Percentiles rank a stretch among this genome's conserved stretches.
Evolutionary conservation across 352 stramenopile species (phyloP).

Genomic region (Chrysophaeum taylorii): DNA sequence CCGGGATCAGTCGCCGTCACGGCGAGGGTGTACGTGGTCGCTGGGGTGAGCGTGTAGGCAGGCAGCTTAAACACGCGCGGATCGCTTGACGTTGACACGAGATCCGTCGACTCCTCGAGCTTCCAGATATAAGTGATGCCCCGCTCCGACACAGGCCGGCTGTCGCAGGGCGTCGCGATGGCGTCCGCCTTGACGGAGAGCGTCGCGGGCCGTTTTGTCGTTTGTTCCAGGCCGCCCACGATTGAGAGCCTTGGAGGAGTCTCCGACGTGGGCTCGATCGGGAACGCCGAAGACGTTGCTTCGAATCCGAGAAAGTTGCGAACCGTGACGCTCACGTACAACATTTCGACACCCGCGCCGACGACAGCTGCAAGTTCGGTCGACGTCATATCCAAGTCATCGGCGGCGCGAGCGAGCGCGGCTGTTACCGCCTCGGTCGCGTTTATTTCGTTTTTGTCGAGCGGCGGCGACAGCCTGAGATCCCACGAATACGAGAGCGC

Average conservation of each 20-base stretch:
- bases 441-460: no score
- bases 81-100: background rate
- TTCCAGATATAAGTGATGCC: background rate
- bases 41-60: background rate
- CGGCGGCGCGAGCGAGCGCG: background rate
- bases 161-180: slow-evolving; percentile 9
- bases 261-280: background rate
- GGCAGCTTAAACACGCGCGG: background rate
- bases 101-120: background rate
- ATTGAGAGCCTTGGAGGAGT: background rate
- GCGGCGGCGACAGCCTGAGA: no score
- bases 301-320: background rate
- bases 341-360: background rate
- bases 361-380: background rate
- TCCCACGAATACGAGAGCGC: background rate
- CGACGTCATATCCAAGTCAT: background rate
- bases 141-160: background rate
- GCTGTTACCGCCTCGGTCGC: no score
- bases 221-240: background rate
- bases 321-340: background rate
- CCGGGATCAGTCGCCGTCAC: background rate
- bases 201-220: background rate
- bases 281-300: background rate
- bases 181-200: background rate
- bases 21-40: background rate